Evolutionary conservation across 768 basidiomycete genomes (phyloP).

Genomic region (Calocybe indica): DNA sequence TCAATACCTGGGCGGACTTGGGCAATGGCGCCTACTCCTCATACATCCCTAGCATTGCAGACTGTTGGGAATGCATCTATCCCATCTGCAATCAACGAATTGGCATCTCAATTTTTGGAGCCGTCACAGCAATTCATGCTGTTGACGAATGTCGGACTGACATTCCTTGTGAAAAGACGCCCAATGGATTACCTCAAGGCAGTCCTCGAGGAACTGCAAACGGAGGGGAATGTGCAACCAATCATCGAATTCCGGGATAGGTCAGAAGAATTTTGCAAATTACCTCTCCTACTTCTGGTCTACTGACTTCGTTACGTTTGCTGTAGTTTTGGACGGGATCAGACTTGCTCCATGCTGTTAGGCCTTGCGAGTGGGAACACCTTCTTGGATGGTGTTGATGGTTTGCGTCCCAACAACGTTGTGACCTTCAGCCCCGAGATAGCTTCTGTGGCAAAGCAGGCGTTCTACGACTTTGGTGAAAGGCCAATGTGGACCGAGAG

Average conservation of each 20-base stretch:
- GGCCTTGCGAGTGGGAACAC: constrained; percentile 82
- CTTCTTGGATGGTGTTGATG: constrained; percentile 59
- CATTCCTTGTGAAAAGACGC: constrained; percentile 73
- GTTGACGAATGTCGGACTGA: constrained; percentile 81
- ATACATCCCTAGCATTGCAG: constrained; percentile 13
- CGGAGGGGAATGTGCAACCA: constrained; percentile 70
- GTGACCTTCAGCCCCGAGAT: constrained; percentile 55
- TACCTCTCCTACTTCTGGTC: not conserved
- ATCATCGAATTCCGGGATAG: constrained; percentile 80
- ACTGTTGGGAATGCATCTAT: constrained; percentile 35
- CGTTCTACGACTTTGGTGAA: constrained; percentile 83
- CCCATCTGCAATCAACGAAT: constrained; percentile 66
- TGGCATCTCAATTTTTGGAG: constrained; percentile 77
- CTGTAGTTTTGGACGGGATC: constrained; percentile 81
- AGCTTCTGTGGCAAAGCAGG: constrained; percentile 70
- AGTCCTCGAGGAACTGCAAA: constrained; percentile 77
- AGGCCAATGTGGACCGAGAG: constrained; percentile 79
- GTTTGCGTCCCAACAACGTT: constrained; percentile 38
- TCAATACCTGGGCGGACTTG: constrained; percentile 79
- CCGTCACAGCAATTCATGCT: constrained; percentile 78
- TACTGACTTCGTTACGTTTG: constrained; percentile 3
- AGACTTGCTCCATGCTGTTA: constrained; percentile 88
- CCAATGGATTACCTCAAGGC: constrained; percentile 81
- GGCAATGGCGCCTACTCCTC: constrained; percentile 64
- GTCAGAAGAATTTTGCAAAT: constrained; percentile 27